Conservation (phyloP, 2,329 filamentous ascomycete species). For the Hymenoscyphus occultus region DNA sequence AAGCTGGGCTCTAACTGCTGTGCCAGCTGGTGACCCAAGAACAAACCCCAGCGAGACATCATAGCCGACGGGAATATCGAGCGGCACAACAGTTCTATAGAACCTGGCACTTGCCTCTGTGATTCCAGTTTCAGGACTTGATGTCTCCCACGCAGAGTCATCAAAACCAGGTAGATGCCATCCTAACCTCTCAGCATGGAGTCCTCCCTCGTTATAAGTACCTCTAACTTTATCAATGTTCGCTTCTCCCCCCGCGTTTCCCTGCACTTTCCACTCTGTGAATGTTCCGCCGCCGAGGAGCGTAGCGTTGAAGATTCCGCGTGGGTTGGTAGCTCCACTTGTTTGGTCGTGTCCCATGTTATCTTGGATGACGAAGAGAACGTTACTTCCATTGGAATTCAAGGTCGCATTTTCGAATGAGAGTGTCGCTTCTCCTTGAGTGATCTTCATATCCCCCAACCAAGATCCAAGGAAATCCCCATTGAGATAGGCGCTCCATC, state of each 20-base stretch:
- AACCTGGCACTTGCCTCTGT: conserved; percentile 52
- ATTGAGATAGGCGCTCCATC: conserved; percentile 44
- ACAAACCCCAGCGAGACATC: conserved; percentile 57
- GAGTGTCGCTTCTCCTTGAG: conserved; percentile 41
- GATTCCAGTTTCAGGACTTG: conserved; percentile 37
- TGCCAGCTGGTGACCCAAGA: conserved; percentile 44
- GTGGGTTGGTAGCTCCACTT: conserved; percentile 45
- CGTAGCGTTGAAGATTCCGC: conserved; percentile 52
- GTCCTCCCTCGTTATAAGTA: conserved; percentile 55
- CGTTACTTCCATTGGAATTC: conserved; percentile 41
- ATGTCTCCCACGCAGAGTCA: conserved; percentile 43
- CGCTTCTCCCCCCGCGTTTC: conserved; percentile 51
- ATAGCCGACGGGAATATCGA: conserved; percentile 49
- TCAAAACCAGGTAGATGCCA: conserved; percentile 57
- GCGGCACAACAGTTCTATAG: conserved; percentile 52
- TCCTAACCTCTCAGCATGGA: conserved; percentile 56
- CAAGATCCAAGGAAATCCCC: conserved; percentile 54
- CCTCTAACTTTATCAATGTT: conserved; percentile 55
- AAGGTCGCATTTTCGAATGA: conserved; percentile 51
- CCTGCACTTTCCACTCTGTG: conserved; percentile 53
- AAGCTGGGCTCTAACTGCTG: conserved; percentile 50
- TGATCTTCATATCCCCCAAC: conserved; percentile 46
- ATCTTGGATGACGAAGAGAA: conserved; percentile 56
- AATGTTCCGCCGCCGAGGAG: conserved; percentile 39
- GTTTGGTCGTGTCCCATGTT: conserved; percentile 58